Evolutionary conservation across 2,329 filamentous ascomycete species (phyloP), one percentile per base, ranked within the genome.

Genomic region (Celoporthe dispersa): DNA sequence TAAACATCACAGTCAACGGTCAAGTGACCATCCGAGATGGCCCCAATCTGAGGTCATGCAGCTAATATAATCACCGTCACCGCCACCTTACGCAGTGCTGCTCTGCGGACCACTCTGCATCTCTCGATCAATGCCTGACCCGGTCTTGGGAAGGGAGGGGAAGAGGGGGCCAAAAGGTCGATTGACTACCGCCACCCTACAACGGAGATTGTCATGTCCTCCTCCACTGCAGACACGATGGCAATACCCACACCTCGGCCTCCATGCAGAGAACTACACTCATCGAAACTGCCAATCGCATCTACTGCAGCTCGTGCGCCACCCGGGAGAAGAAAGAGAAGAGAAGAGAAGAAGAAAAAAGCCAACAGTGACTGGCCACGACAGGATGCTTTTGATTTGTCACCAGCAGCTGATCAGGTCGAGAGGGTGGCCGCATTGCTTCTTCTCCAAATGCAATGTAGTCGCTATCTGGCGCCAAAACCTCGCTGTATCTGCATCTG

Each of bases 391-490:
- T 35, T 53, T 48, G 16, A 57, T 31, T 57, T 28, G 33, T 25
- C 35, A 35, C 16, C 64, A 41, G 22, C 22, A 31, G 2, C 25
- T 41, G 19, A 14, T 9, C n/a, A 14, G 28, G 35, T 37, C 11
- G 16, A 33, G 39, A 11, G 33, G 44, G 33, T 57, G n/a, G 25
- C 5, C 35, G 31, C 48, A n/a, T 62, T 37, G n/a, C n/a, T n/a
- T 25, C 60, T 19, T 61, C 33, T 35, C 31, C 28, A 22, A 28
- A 67, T 51, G 44, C 65, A 67, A 57, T 61, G 55, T n/a, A 39
- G 12, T 57, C 31, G 64, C 39, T 1, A 22, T 37, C 37, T 68
- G 37, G 67, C 70, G 64, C 68, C 70, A 64, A 68, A 68, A 68
- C 41, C 61, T 44, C 60, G 65, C 61, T 66, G 65, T 65, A 68